Base-by-base conservation (phyloP, 1,139 yeast genomes). In the Pichia sp. region DNA sequence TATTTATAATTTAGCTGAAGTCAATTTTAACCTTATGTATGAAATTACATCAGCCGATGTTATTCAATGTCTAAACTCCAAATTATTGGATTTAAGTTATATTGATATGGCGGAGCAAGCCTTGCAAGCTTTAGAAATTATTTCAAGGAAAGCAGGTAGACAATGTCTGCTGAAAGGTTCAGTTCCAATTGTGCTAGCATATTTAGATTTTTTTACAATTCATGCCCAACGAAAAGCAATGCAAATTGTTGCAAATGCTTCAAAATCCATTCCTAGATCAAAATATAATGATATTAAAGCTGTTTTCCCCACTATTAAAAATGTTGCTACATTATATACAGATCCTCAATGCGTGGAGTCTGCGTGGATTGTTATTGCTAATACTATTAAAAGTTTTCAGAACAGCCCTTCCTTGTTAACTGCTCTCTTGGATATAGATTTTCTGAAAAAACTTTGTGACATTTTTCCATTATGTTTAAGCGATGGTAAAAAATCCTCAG, bases 61-160 rank as follows among this genome's bases (percentile, higher is more conserved):
- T 1, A 75, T 89, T 11, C 81, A 79, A 35, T 79, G 77, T 0
- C 67, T 92, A 36, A 79, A 86, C 54, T 69, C 71, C 11, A 85
- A 85, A 55, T 65, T 92, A 38, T 62, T 77, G 52, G 95, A 87
- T 54, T 83, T 90, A 22, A 79, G 80, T 47, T 89, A 78, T 60
- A 90, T 92, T 45, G 98, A 92, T 61, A 69, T 92, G 48, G 95
- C 97, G 0, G 98, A 92, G 61, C 97, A 90, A 62, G 90, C 92
- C 0, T 66, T 92, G 37, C 90, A 83, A 54, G 81, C 94, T 0
- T 65, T 84, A 45, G 90, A 83, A 60, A 71, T 78, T 65, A 76
- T 84, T 11, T 79, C 89, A 1, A 66, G 81, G 48, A 73, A 75
- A 36, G 69, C 74, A 8, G 75, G 81, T 2, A 62, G 66, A 41